Percentiles rank a stretch among this genome's conserved stretches.
Conservation (phyloP, 768 basidiomycete species). For the Lactarius evosmus region DNA sequence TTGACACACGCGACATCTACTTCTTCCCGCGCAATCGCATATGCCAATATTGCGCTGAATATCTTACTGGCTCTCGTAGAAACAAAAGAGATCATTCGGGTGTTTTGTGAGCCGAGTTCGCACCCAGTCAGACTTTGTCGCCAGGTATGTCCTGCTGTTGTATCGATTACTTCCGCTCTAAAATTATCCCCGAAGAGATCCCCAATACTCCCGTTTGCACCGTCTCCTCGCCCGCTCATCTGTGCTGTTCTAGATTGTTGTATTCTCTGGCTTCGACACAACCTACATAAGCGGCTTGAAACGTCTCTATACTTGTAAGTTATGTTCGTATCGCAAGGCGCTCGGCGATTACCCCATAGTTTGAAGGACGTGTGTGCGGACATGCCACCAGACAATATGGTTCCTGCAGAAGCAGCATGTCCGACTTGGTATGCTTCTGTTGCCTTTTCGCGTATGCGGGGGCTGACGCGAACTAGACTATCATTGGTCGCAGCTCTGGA, state of each 20-base stretch:
- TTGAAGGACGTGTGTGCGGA: conserved; percentile 51
- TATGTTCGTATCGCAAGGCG: neutral
- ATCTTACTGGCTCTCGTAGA: conserved; percentile 51
- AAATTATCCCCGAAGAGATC: conserved; percentile 39
- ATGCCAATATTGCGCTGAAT: conserved; percentile 57
- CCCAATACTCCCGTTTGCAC: conserved; percentile 47
- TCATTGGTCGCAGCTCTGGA: conserved; percentile 65
- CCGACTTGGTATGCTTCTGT: conserved; percentile 48
- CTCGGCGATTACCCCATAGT: neutral
- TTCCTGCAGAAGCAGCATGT: conserved; percentile 50
- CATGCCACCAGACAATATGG: conserved; percentile 55
- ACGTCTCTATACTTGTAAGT: conserved; percentile 55
- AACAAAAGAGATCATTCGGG: conserved; percentile 45
- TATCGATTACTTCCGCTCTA: neutral
- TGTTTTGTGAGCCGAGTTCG: conserved; percentile 43
- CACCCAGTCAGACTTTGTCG: conserved; percentile 55
- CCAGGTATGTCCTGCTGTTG: conserved; percentile 43
- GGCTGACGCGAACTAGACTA: conserved; percentile 45
- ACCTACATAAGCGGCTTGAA: conserved; percentile 60
- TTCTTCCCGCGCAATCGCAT: conserved; percentile 54
- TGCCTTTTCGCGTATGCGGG: neutral
- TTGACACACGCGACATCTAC: conserved; percentile 64
- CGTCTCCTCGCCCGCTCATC: conserved; percentile 43
- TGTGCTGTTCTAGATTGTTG: conserved; percentile 67
- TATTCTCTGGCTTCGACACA: conserved; percentile 67